phyloP scores from a whole-genome alignment of 495 filamentous ascomycete species.

The Filosporella fistucella region DNA sequence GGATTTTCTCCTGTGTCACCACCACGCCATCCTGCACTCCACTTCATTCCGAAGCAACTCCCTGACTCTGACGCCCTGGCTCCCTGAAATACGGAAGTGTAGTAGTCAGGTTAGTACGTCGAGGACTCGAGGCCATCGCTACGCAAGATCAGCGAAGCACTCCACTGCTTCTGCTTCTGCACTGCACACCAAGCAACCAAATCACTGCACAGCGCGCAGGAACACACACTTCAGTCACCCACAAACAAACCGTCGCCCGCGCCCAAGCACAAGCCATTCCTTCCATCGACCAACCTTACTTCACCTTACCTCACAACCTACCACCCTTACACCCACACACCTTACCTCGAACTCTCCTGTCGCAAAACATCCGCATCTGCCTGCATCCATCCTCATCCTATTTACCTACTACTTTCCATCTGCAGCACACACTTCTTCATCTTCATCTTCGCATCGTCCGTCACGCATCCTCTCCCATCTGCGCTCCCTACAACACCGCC shows the following conservation, averaged over 20 bases:
- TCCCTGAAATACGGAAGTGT: neutral
- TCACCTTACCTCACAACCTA: too few relatives aligned
- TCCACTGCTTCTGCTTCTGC: too few relatives aligned
- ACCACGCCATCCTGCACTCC: slow-evolving; percentile 13
- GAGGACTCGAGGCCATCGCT: slow-evolving; percentile 17
- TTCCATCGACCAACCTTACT: too few relatives aligned
- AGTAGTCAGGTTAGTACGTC: too few relatives aligned
- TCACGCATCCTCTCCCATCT: neutral
- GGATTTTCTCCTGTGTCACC: slow-evolving; percentile 6
- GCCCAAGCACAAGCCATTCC: too few relatives aligned
- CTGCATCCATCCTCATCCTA: neutral
- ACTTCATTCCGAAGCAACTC: slow-evolving; percentile 16
- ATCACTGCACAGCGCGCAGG: too few relatives aligned
- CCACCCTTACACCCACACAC: neutral
- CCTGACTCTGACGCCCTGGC: too few relatives aligned
- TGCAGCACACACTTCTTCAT: too few relatives aligned
- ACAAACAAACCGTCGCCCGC: too few relatives aligned
- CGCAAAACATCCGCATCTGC: slow-evolving; percentile 10
- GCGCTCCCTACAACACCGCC: neutral
- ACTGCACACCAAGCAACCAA: too few relatives aligned
- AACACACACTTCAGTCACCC: slow-evolving; percentile 6
- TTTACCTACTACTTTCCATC: neutral
- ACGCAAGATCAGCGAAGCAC: slow-evolving; percentile 10
- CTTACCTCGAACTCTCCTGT: slow-evolving; percentile 1
- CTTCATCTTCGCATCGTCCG: neutral